Evolutionary conservation across 192 early-diverging fungal genomes (phyloP), one percentile per base, ranked within the genome.

Genomic region (Gigaspora rosea): DNA sequence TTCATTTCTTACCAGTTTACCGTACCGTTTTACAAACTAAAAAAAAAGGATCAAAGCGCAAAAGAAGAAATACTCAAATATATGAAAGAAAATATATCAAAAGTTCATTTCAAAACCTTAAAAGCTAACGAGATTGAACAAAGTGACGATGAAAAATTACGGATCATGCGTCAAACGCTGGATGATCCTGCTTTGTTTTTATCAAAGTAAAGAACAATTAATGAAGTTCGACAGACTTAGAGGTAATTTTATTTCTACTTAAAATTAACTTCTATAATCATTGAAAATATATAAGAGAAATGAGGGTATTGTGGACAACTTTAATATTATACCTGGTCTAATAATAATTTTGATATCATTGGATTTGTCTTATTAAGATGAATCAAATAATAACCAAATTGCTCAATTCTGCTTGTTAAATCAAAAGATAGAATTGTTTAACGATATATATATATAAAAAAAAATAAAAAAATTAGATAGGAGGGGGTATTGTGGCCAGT

Each of bases 101-200:
- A 9, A 5, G 27, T 69, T 41, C 69, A 59, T 49, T 85, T 79
- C 69, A 85, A 85, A 66, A 77, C 79, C 15, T 47, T 85, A 41
- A 51, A 75, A 46, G 71, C 52, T 3, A 67, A 77, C 41, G 83
- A 85, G 73, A 9, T 33, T 15, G 83, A 85, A 59, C 18, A 36
- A 16, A 41, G 54, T 32, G 22, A 71, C 52, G 62, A 79, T 56
- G 74, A 77, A 56, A 85, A 85, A 66, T 36, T 82, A 20, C 3
- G 41, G 10, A 18, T 67, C 9, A 85, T 85, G 81, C 16, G 66
- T 7, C 27, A 73, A 50, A 32, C 78, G 11, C 46, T 85, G 11
- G n/a, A 50, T 15, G 10, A 16, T n/a, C 83, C 83, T 11, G 81
- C 65, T 0, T 69, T 85, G 33, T 85, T 85, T 54, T 61, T 85